Evolutionary conservation across 257 asterid species (phyloP).

Genomic region (Vinca minor): DNA sequence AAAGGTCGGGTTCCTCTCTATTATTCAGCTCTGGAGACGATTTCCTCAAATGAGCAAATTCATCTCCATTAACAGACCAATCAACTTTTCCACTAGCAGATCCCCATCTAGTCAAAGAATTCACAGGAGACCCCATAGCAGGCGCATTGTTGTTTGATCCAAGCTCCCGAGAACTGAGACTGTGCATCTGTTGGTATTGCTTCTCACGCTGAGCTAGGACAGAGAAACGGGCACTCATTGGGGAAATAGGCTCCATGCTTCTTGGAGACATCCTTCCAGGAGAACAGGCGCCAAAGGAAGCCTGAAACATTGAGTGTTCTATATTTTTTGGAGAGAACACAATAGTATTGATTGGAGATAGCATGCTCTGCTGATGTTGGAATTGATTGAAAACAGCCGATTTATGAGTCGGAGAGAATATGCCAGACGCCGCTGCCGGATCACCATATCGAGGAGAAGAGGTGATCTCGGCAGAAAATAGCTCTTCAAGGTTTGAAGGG

Average conservation of each 20-base stretch:
- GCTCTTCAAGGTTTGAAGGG: conserved; percentile 90
- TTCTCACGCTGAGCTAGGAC: conserved; percentile 59
- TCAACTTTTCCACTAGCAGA: conserved; percentile 52
- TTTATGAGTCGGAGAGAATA: conserved; percentile 72
- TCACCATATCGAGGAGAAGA: conserved; percentile 76
- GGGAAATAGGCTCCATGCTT: conserved; percentile 70
- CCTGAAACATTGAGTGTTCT: conserved; percentile 74
- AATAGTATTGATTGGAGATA: conserved; percentile 64
- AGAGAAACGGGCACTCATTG: conserved; percentile 57
- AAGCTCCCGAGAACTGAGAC: conserved; percentile 58
- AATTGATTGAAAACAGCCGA: conserved; percentile 59
- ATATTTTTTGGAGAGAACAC: conserved; percentile 61
- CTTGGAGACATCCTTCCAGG: conserved; percentile 84
- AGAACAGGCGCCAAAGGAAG: conserved; percentile 57
- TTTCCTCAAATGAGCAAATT: conserved; percentile 31
- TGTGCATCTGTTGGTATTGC: conserved; percentile 58
- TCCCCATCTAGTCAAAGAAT: conserved; percentile 66
- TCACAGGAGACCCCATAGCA: conserved; percentile 42
- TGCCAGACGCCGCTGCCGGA: conserved; percentile 50
- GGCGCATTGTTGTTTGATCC: conserved; percentile 35
- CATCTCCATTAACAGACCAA: conserved; percentile 68
- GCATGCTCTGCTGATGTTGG: conserved; percentile 68
- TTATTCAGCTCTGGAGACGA: conserved; percentile 30
- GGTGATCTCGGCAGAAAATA: conserved; percentile 60
- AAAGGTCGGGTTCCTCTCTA: conserved; percentile 72